Percentiles rank a stretch among this genome's conserved stretches.
Evolutionary conservation across 148 eudicot species (phyloP).

Genomic region (Vaccinium darrowii): DNA sequence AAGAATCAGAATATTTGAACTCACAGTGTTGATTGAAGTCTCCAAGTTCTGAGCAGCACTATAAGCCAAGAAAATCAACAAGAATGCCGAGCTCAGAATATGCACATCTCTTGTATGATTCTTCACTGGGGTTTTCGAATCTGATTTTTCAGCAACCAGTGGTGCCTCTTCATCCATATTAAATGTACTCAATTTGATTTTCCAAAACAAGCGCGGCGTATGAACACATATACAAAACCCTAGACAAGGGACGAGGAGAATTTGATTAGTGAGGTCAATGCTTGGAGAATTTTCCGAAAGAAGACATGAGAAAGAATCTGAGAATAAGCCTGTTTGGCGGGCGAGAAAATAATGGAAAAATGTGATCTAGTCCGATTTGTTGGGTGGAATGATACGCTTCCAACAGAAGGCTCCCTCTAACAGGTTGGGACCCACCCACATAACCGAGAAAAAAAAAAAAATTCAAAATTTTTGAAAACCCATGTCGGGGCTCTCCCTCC

Average conservation of each 20-base stretch:
- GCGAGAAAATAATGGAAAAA: too few relatives aligned
- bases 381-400: too few relatives aligned
- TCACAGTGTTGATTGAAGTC: conserved; percentile 80
- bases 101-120: conserved; percentile 66
- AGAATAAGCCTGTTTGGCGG: too few relatives aligned
- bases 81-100: conserved; percentile 68
- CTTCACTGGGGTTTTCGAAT: conserved; percentile 20
- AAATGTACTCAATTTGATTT: background rate
- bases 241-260: background rate
- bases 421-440: too few relatives aligned
- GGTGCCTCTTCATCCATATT: conserved; percentile 55
- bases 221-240: background rate
- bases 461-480: too few relatives aligned
- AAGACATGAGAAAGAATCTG: conserved; percentile 13
- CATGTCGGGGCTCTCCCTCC: too few relatives aligned
- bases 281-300: background rate
- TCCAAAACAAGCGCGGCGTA: background rate
- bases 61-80: conserved; percentile 82
- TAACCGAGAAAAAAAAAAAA: too few relatives aligned
- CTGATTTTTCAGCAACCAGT: conserved; percentile 35
- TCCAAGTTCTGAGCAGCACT: conserved; percentile 94
- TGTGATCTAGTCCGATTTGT: too few relatives aligned
- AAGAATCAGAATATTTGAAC: conserved; percentile 7
- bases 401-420: too few relatives aligned
- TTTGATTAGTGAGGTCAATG: background rate